Evolutionary conservation across 1,284 basidiomycete species (phyloP), one percentile per base, ranked within the genome.

Genomic region (Apiotrichum gracile): DNA sequence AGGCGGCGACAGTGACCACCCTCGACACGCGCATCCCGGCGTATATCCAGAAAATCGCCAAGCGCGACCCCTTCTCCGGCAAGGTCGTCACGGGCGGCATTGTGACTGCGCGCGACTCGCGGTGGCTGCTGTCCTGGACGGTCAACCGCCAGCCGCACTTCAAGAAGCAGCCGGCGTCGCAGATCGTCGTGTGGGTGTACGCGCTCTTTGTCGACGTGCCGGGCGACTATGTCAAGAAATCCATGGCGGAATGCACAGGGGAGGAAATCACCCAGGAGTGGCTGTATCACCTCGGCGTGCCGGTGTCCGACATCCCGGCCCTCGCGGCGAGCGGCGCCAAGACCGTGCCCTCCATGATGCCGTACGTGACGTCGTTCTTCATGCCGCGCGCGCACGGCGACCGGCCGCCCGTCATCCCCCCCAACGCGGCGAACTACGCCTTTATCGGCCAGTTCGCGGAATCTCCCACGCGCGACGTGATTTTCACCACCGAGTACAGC

Each of bases 381-480:
- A 47, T 47, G 45, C 45, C 45, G 8, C 45, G 45, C 45, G 25
- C 27, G 24, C 27, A 19, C 25, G 35, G 45, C n/a, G 45, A 47
- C 45, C 38, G 39, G 9, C 39, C 47, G 1, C 24, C 27, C 31
- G 47, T 49, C 9, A 26, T 49, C 21, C 47, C 47, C 22, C 29
- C 34, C 12, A 39, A 31, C 7, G 38, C 47, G 13, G 37, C 25
- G 26, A 49, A 49, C 47, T 42, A 42, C 26, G 38, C 47, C 4
- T 49, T 49, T 27, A 24, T 49, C 33, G 48, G 48, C 17, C 48
- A 49, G 40, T 49, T 49, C 34, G 48, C 48, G 8, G 40, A 48
- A 38, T n/a, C 38, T 22, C 13, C 29, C 17, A n/a, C 31, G 16
- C 39, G 48, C 22, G 48, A 49, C 48, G 34, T 29, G 22, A 35